These are phyloP conservation scores for Cercophora sp. DNA, from an alignment of 495 filamentous ascomycete genomes.

Conservation along the genomic window DNA sequence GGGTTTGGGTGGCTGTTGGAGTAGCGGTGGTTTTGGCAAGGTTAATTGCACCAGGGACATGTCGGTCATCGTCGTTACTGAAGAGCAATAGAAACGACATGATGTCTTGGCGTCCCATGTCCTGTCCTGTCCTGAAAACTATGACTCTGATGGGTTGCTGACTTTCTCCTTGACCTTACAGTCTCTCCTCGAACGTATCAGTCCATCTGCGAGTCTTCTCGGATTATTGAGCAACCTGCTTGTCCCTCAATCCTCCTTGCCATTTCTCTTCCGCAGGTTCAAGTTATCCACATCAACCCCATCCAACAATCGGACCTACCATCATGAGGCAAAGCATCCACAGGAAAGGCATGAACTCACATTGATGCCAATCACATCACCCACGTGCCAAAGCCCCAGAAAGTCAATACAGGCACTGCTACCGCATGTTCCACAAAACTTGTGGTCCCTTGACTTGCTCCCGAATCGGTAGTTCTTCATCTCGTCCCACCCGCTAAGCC, in stretches of 20 bases:
- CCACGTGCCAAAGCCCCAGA: background rate
- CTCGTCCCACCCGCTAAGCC: constrained; percentile 1
- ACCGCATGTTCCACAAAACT: background rate
- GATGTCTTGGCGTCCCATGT: too few relatives aligned
- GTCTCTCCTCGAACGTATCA: too few relatives aligned
- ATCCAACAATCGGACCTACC: background rate
- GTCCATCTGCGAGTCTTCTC: too few relatives aligned
- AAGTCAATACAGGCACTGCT: constrained; percentile 1
- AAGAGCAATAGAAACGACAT: too few relatives aligned
- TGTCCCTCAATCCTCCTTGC: background rate
- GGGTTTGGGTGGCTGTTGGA: too few relatives aligned
- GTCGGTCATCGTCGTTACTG: too few relatives aligned
- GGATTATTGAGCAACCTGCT: too few relatives aligned
- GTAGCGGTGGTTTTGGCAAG: too few relatives aligned
- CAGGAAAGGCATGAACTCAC: background rate
- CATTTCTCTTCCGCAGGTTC: background rate
- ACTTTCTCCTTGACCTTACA: too few relatives aligned
- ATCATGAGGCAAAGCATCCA: background rate
- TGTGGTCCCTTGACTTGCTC: constrained; percentile 1
- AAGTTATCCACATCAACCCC: background rate
- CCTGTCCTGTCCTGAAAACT: too few relatives aligned
- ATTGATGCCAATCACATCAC: background rate
- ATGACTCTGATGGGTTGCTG: too few relatives aligned
- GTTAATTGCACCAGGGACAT: too few relatives aligned
- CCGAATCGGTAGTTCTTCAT: constrained; percentile 3